Percentiles rank a stretch among this genome's conserved stretches.
Evolutionary conservation across 2,329 filamentous ascomycete species (phyloP).

Genomic region (Talaromyces atroroseus): DNA sequence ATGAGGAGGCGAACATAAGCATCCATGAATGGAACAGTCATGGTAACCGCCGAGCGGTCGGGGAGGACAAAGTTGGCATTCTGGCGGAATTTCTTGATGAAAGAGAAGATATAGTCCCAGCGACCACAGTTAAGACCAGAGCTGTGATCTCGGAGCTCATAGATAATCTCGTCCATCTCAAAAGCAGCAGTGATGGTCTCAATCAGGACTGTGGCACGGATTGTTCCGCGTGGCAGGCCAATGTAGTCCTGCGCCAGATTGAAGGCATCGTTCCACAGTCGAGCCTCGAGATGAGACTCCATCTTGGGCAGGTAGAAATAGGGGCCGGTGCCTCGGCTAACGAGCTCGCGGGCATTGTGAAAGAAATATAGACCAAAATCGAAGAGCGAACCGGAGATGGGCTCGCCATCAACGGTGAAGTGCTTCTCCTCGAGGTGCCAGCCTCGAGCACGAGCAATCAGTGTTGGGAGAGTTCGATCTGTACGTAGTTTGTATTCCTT

Average conservation of each 20-base stretch:
- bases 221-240: constrained; percentile 81
- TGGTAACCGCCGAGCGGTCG: constrained; percentile 84
- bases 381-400: constrained; percentile 86
- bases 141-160: constrained; percentile 94
- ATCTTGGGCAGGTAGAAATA: constrained; percentile 99
- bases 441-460: constrained; percentile 89
- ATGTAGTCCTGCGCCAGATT: constrained; percentile 93
- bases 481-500: constrained; percentile 98
- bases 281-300: constrained; percentile 94
- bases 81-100: constrained; percentile 98
- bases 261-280: constrained; percentile 97
- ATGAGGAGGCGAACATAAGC: constrained; percentile 95
- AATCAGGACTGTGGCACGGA: constrained; percentile 90
- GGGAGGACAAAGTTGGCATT: constrained; percentile 90
- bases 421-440: constrained; percentile 99
- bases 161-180: constrained; percentile 99
- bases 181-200: constrained; percentile 97
- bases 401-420: constrained; percentile 88
- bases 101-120: constrained; percentile 99
- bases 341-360: constrained; percentile 89
- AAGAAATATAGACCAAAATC: constrained; percentile 99
- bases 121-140: constrained; percentile 95
- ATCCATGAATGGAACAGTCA: constrained; percentile 98
- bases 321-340: constrained; percentile 77
- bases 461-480: constrained; percentile 77